These are phyloP conservation scores for Termitomyces heimii DNA, from an alignment of 768 basidiomycete species.

Conservation along the genomic window DNA sequence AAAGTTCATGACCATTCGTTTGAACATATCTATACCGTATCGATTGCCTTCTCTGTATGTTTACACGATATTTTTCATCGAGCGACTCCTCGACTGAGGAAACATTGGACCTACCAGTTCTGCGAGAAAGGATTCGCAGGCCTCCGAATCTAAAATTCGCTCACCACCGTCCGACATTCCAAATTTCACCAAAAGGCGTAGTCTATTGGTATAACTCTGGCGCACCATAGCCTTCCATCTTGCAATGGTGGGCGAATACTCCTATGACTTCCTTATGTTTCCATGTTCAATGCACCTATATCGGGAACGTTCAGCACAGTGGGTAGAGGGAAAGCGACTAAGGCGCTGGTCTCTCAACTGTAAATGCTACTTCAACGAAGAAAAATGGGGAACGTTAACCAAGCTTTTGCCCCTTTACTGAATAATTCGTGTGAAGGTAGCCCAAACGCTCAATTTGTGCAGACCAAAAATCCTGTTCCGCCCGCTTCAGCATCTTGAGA, in stretches of 20 bases:
- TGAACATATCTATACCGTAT: too few species aligned
- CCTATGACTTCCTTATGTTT: neutral
- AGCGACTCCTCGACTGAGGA: too few species aligned
- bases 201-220: neutral
- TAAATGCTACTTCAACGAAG: too few species aligned
- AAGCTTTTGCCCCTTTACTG: neutral
- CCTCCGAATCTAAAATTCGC: neutral
- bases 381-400: too few species aligned
- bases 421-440: neutral
- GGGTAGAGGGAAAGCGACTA: too few species aligned
- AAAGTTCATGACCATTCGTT: too few species aligned
- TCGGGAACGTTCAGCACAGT: too few species aligned
- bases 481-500: neutral
- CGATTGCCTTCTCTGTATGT: neutral
- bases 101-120: too few species aligned
- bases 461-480: too few species aligned
- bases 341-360: too few species aligned
- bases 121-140: neutral
- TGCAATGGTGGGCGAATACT: too few species aligned
- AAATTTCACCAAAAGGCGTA: neutral
- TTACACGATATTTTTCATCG: neutral
- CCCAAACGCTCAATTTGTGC: neutral
- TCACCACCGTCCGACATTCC: neutral
- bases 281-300: neutral
- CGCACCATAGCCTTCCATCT: neutral